Percentiles rank a stretch among this genome's conserved stretches.
phyloP scores from a whole-genome alignment of 1,284 basidiomycete species.

The Malassezia arunalokei region DNA sequence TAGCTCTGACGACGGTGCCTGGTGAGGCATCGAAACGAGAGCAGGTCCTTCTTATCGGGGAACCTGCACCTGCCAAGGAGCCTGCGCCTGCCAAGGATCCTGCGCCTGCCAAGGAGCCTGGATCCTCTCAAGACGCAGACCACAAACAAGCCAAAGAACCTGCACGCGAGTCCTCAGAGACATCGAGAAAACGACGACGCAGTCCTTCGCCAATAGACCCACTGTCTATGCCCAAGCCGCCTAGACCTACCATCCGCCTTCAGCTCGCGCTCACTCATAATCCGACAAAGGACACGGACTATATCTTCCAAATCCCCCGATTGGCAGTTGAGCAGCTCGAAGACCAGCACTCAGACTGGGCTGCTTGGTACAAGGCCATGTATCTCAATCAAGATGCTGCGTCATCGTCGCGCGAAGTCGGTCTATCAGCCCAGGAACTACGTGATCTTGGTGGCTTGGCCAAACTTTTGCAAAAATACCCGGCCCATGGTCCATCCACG shows the following conservation, averaged over 20 bases:
- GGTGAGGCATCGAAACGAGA: too few relatives aligned
- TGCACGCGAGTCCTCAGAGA: too few relatives aligned
- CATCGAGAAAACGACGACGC: constrained; percentile 3
- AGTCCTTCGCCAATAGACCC: constrained; percentile 6
- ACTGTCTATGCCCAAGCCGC: constrained; percentile 6
- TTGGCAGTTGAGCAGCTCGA: constrained; percentile 28
- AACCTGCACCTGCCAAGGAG: too few relatives aligned
- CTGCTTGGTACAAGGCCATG: constrained; percentile 30
- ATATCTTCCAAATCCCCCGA: constrained; percentile 35
- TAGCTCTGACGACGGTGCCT: too few relatives aligned
- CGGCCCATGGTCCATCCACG: constrained; percentile 8
- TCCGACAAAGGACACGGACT: constrained; percentile 18
- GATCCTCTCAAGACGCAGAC: too few relatives aligned
- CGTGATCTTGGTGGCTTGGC: constrained; percentile 27
- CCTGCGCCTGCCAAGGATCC: too few relatives aligned
- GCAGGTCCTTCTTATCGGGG: too few relatives aligned
- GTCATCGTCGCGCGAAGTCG: constrained; percentile 14
- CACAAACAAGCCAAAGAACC: too few relatives aligned
- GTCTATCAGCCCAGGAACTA: constrained; percentile 16
- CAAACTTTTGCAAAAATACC: constrained; percentile 29
- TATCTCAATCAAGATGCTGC: constrained; percentile 14
- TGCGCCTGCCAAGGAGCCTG: too few relatives aligned
- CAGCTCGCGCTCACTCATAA: constrained; percentile 1
- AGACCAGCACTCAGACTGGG: constrained; percentile 25
- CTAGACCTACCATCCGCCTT: constrained; percentile 20